Conservation (phyloP, 2,329 filamentous ascomycete genomes). For the Zalaria sp. region DNA sequence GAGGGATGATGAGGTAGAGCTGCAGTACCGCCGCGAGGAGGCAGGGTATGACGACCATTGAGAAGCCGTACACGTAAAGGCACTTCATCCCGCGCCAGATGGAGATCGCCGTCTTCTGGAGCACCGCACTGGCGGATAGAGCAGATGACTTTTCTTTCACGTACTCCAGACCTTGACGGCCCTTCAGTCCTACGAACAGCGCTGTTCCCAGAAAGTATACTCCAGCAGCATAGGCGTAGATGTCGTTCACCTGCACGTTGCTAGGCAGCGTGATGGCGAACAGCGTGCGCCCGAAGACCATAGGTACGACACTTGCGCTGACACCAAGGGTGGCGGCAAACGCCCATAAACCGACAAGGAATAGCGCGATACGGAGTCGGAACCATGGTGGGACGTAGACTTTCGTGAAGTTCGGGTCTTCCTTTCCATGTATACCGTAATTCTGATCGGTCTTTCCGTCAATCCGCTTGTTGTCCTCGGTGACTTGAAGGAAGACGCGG, state of each 20-base stretch:
- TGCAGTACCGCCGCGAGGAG: conserved; percentile 70
- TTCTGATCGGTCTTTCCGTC: conserved; percentile 38
- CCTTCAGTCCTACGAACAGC: conserved; percentile 37
- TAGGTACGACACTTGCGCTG: conserved; percentile 69
- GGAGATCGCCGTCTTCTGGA: conserved; percentile 9
- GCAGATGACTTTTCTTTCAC: conserved; percentile 8
- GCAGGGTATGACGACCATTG: conserved; percentile 68
- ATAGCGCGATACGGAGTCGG: conserved; percentile 62
- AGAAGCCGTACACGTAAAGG: conserved; percentile 59
- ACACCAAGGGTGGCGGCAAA: conserved; percentile 85
- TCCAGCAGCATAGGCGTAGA: conserved; percentile 89
- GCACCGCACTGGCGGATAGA: conserved; percentile 12
- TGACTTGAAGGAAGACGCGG: conserved; percentile 66
- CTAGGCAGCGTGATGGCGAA: conserved; percentile 59
- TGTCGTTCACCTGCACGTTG: conserved; percentile 71
- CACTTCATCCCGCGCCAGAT: conserved; percentile 34
- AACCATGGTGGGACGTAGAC: conserved; percentile 75
- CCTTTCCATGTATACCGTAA: conserved; percentile 16
- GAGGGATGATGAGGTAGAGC: conserved; percentile 73
- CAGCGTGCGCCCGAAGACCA: conserved; percentile 69
- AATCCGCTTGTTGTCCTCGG: conserved; percentile 49
- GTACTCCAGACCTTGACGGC: conserved; percentile 4
- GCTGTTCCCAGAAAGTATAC: conserved; percentile 64
- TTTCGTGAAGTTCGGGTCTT: conserved; percentile 35
- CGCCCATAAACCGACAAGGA: conserved; percentile 82